Percentiles rank a stretch among this genome's conserved stretches.
Conservation (phyloP, 106 monocot species). For the Dendrobium catenatum region DNA sequence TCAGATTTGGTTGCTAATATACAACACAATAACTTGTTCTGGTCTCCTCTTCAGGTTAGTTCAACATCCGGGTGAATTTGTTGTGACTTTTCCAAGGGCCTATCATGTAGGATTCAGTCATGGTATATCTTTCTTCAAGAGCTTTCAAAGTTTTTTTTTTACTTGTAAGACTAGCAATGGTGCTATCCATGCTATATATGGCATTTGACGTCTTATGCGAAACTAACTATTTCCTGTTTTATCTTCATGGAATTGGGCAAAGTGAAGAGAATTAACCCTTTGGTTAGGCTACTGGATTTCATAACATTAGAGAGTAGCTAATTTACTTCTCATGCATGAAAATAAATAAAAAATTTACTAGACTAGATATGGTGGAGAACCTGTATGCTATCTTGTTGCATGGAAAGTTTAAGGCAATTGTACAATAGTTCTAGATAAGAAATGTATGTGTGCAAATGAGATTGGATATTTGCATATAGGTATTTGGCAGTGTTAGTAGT, state of each 20-base stretch:
- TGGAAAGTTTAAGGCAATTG: neutral
- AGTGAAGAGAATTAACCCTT: neutral
- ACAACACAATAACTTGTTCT: neutral
- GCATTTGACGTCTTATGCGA: neutral
- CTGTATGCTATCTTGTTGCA: neutral
- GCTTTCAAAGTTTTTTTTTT: neutral
- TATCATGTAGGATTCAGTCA: constrained; percentile 99
- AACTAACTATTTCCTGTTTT: neutral
- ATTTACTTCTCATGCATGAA: neutral
- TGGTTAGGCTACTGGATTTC: neutral
- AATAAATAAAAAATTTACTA: neutral
- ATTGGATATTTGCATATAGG: neutral
- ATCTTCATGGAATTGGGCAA: neutral
- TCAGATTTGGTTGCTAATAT: neutral
- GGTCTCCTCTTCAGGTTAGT: constrained; percentile 66
- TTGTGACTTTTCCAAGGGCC: constrained; percentile 99
- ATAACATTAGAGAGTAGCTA: neutral
- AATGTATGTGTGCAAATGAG: neutral
- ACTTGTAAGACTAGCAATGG: no score
- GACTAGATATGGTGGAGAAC: neutral
- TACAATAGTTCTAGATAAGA: neutral
- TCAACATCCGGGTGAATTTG: constrained; percentile 96
- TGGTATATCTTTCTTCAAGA: constrained; percentile 34
- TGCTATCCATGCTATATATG: neutral
- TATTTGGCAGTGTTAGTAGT: neutral